phyloP scores from a whole-genome alignment of 2,329 filamentous ascomycete genomes.

The Pleomassaria siparia region DNA sequence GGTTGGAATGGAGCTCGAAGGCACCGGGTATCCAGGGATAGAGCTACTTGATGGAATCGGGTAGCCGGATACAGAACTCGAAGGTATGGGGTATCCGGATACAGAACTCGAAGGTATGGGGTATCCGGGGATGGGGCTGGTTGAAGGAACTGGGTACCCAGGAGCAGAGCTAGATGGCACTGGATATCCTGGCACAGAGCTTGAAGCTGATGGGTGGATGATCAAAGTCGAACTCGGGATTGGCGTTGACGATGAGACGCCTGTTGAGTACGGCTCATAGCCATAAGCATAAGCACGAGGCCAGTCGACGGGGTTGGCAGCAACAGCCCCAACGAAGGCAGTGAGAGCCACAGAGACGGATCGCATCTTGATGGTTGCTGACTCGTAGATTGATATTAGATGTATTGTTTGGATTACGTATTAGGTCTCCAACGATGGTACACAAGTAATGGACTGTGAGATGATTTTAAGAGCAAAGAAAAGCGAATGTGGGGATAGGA shows the following conservation, averaged over 20 bases:
- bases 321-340: conserved; percentile 32
- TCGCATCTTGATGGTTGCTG: conserved; percentile 31
- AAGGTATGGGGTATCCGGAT: not conserved
- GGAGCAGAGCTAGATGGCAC: not conserved
- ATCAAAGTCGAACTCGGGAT: not conserved
- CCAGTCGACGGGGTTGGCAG: conserved; percentile 25
- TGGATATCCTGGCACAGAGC: not conserved
- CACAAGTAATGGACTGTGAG: conserved; percentile 16
- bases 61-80: not conserved
- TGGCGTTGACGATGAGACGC: conserved; percentile 7
- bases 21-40: too few relatives aligned
- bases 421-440: conserved; percentile 27
- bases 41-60: too few relatives aligned
- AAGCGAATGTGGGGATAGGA: conserved; percentile 34
- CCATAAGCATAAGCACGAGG: conserved; percentile 11
- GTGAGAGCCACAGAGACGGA: conserved; percentile 32
- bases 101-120: not conserved
- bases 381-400: conserved; percentile 5
- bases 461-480: conserved; percentile 14
- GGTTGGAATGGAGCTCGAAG: too few relatives aligned
- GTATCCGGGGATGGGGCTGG: not conserved
- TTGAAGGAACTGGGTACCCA: too few relatives aligned
- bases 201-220: not conserved
- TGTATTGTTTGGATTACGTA: conserved; percentile 22
- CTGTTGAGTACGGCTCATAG: conserved; percentile 21